Base-by-base conservation (phyloP, 1,284 basidiomycete species). In the Malassezia restricta region DNA sequence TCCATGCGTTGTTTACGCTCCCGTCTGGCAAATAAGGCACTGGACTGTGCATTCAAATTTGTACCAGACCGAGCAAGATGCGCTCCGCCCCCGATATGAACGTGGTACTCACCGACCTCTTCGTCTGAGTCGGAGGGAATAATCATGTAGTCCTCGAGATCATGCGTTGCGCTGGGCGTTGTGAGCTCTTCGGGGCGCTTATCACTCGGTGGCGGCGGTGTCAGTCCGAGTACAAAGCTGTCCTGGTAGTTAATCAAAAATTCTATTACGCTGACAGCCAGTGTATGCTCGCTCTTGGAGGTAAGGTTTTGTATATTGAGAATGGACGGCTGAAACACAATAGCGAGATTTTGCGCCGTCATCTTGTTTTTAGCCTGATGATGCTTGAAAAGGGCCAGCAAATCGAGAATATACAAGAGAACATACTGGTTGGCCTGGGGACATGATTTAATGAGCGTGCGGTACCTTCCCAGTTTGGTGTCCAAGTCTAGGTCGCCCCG, bases 311-410 rank as follows among this genome's bases (percentile, higher is more conserved):
- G 89, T 69, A 90, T 88, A 12, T 86, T 86, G 54, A 98, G 83
- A 20, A 73, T 68, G 31, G 66, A 66, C 0, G 71, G 71, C 47
- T 73, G 71, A 55, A 73, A 73, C 42, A 73, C 63, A 54, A 73
- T 65, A 27, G 71, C 71, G 6, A 73, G 59, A 35, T 73, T 98
- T 56, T 85, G 81, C 12, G 91, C 85, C 1, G 85, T 91, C 92
- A 98, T 98, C 42, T 91, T 77, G 72, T 96, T 98, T 76, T 85
- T 86, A 63, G 90, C 85, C 27, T 83, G 81, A 72, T 88, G 89
- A 53, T 85, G 81, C 2, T 88, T 85, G 75, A 98, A 95, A 7
- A 98, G 89, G 43, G 88, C 89, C 43, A 98, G 78, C 20, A 98
- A 80, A 74, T 98, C 92, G 56, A 98, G 81, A 31, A 98, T 87